phyloP scores from a whole-genome alignment of 179 eudicot genomes.

The Silene noctiflora region DNA sequence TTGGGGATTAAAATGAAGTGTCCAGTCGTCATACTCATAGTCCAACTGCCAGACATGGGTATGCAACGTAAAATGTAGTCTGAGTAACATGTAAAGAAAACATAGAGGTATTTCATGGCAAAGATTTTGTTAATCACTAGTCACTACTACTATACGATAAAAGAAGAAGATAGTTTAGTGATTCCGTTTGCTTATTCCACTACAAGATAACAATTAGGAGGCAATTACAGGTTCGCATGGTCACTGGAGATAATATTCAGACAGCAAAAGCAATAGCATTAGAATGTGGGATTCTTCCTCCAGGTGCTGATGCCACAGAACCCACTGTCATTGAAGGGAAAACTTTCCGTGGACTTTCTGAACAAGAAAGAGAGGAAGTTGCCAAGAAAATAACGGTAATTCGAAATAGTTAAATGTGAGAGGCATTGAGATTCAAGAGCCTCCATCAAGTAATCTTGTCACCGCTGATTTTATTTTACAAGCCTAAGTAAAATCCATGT shows the following conservation, averaged over 20 bases:
- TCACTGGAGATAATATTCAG: constrained; percentile 90
- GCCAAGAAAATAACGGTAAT: constrained; percentile 64
- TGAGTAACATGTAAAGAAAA: too few relatives aligned
- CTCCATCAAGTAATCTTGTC: too few relatives aligned
- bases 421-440: too few relatives aligned
- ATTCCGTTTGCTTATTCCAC: too few relatives aligned
- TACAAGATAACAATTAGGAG: too few relatives aligned
- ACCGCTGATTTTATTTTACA: too few relatives aligned
- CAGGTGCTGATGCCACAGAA: constrained; percentile 48
- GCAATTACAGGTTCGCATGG: constrained; percentile 77
- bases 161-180: too few relatives aligned
- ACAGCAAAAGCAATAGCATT: constrained; percentile 89
- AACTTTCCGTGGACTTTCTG: constrained; percentile 65
- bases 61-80: too few relatives aligned
- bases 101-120: background rate
- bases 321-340: constrained; percentile 72
- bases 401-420: background rate
- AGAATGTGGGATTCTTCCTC: constrained; percentile 80
- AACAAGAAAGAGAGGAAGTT: constrained; percentile 56
- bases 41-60: too few relatives aligned
- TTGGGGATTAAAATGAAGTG: too few relatives aligned
- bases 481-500: background rate
- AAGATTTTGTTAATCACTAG: background rate
- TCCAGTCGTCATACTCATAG: too few relatives aligned
- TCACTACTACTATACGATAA: too few relatives aligned